phyloP scores from a whole-genome alignment of 441 rosid species.

The Pelargonium australe region DNA sequence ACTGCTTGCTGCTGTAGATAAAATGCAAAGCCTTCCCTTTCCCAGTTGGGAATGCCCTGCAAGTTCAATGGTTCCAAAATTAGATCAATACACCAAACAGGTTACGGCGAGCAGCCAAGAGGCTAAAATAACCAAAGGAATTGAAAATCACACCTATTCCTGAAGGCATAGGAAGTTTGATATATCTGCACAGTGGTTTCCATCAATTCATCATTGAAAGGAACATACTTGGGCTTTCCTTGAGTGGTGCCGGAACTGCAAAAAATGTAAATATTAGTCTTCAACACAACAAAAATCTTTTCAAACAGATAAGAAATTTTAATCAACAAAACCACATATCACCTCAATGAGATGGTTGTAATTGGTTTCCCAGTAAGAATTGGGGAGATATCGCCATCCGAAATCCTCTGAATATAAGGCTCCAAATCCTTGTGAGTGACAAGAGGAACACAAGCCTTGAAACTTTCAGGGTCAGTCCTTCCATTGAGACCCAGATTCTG shows the following conservation, averaged over 20 bases:
- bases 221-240: conserved; percentile 79
- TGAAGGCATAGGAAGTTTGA: conserved; percentile 75
- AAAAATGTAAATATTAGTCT: neutral
- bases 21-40: conserved; percentile 74
- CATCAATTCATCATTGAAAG: conserved; percentile 77
- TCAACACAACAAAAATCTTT: neutral
- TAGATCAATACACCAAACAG: neutral
- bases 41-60: conserved; percentile 71
- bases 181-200: conserved; percentile 73
- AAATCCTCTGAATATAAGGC: conserved; percentile 59
- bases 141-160: conserved; percentile 58
- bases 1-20: conserved; percentile 71
- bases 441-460: conserved; percentile 65
- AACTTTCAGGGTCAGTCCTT: conserved; percentile 61
- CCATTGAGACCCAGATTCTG: conserved; percentile 61
- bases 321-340: neutral
- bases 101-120: neutral
- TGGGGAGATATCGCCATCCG: conserved; percentile 59
- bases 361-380: conserved; percentile 75
- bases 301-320: neutral
- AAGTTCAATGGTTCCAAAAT: neutral
- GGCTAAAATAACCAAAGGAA: neutral
- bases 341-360: conserved; percentile 77
- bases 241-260: conserved; percentile 91
- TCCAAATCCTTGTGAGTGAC: conserved; percentile 67